Evolutionary conservation across 176 grass and related monocot species (phyloP), one percentile per base, ranked within the genome.

Genomic region (Eremochloa ophiuroides): DNA sequence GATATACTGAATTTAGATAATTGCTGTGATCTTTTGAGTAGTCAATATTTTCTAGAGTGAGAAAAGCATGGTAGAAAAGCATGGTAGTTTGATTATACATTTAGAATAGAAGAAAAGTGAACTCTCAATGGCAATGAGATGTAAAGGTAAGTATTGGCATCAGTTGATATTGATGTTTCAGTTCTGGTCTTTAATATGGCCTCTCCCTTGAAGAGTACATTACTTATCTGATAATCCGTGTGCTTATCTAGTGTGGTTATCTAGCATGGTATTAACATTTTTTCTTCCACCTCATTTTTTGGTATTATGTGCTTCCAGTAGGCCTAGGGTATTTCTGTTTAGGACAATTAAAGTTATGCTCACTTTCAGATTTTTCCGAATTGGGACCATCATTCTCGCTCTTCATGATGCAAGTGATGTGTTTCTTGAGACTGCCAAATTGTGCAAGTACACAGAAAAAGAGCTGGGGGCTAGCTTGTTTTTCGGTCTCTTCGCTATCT

Each of bases 401-500:
- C 86, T 99, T 74, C 97, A 99, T 86, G 97, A 99, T 76, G 76
- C 97, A 6, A 90, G 91, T 73, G 97, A 99, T 74, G 93, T 99
- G 23, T 96, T 99, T 86, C 88, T 99, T 46, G 97, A 99, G 78
- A 88, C 87, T 26, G 97, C 97, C 78, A 99, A 99, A 85, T 63
- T 99, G 73, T 99, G 90, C 91, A 99, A 99, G 73, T 99, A 99
- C 80, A 93, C 93, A 12, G 97, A 93, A 77, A 95, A 90, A 59
- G 97, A 99, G 76, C 48, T 95, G 29, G 90, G 85, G 16, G 93
- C 97, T 91, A 99, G 97, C 73, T 62, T 91, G 48, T 93, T 77
- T 79, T 99, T 99, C 38, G 97, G 97, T 62, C 89, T 96, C 66
- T 99, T 99, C 80, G 93, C 93, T 75, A 46, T 95, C 40, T 99